phyloP scores from a whole-genome alignment of 2,329 filamentous ascomycete genomes.

The Pezicula carpinea region DNA sequence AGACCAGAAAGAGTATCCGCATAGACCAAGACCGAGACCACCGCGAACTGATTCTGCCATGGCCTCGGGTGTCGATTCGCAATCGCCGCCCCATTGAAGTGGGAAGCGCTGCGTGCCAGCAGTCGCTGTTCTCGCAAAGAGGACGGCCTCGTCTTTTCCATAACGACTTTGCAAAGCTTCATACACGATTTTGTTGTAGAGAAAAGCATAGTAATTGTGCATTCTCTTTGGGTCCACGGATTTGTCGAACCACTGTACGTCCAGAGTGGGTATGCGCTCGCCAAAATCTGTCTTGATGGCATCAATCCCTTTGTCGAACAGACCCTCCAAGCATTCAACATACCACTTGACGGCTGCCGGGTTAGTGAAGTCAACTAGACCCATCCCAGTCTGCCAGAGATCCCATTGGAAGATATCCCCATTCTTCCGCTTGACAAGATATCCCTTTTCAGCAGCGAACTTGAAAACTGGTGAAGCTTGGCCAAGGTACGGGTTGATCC shows the following conservation, averaged over 20 bases:
- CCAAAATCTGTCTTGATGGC: slow-evolving; percentile 62
- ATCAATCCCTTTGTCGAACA: slow-evolving; percentile 56
- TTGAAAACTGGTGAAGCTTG: slow-evolving; percentile 56
- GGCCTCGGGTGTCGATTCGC: slow-evolving; percentile 56
- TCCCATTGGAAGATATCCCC: slow-evolving; percentile 61
- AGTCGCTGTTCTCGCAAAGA: slow-evolving; percentile 55
- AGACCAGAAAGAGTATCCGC: slow-evolving; percentile 56
- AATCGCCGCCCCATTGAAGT: slow-evolving; percentile 58
- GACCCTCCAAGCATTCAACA: slow-evolving; percentile 41
- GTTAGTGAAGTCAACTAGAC: slow-evolving; percentile 59
- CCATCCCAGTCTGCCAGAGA: slow-evolving; percentile 61
- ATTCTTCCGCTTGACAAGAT: slow-evolving; percentile 53
- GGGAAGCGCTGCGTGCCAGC: slow-evolving; percentile 56
- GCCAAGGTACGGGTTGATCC: slow-evolving; percentile 59
- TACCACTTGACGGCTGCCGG: slow-evolving; percentile 54
- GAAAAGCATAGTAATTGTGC: slow-evolving; percentile 60
- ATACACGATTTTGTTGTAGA: slow-evolving; percentile 58
- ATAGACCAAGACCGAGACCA: slow-evolving; percentile 50
- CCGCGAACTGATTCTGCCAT: slow-evolving; percentile 59
- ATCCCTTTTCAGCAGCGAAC: slow-evolving; percentile 50
- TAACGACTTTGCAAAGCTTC: slow-evolving; percentile 44
- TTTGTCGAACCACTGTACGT: slow-evolving; percentile 49
- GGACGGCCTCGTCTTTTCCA: slow-evolving; percentile 45
- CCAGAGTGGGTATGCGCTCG: slow-evolving; percentile 52
- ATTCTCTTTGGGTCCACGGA: slow-evolving; percentile 48